phyloP scores from a whole-genome alignment of 1,284 basidiomycete genomes.

The Moesziomyces aphidis region DNA sequence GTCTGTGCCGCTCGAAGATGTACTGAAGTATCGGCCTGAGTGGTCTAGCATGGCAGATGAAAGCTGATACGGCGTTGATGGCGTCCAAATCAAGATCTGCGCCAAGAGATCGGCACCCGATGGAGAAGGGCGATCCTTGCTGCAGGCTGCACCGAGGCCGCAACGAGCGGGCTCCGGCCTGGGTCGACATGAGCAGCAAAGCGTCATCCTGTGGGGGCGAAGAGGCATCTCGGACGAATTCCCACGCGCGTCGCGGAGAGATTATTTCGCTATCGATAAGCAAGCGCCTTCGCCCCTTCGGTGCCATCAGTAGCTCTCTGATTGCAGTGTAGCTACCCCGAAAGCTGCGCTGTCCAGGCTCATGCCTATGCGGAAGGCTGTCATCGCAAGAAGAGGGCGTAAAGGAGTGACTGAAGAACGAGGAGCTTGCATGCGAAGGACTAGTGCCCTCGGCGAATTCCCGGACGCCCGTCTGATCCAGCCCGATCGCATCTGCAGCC shows the following conservation, averaged over 20 bases:
- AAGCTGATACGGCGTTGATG: neutral
- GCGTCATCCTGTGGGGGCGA: neutral
- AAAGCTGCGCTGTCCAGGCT: neutral
- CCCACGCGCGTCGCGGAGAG: slow-evolving; percentile 19
- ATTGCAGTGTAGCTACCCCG: neutral
- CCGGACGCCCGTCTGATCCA: neutral
- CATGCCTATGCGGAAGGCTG: neutral
- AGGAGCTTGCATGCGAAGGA: neutral
- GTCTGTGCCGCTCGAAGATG: too few relatives aligned
- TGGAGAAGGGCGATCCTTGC: neutral
- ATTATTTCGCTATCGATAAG: slow-evolving; percentile 36
- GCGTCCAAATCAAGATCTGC: neutral
- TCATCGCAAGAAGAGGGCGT: too few relatives aligned
- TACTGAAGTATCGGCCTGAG: too few relatives aligned
- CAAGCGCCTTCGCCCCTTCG: neutral
- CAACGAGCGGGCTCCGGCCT: slow-evolving; percentile 5
- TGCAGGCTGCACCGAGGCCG: slow-evolving; percentile 2
- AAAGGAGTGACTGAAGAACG: neutral
- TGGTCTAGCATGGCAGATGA: neutral
- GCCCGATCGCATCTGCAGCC: neutral
- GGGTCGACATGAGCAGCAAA: neutral
- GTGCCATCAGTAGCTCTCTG: neutral
- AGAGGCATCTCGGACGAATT: slow-evolving; percentile 29
- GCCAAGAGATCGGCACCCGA: slow-evolving; percentile 8
- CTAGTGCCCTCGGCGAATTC: neutral